These are phyloP conservation scores for Metschnikowia continentalis DNA, from an alignment of 805 yeast genomes.

Conservation along the genomic window DNA sequence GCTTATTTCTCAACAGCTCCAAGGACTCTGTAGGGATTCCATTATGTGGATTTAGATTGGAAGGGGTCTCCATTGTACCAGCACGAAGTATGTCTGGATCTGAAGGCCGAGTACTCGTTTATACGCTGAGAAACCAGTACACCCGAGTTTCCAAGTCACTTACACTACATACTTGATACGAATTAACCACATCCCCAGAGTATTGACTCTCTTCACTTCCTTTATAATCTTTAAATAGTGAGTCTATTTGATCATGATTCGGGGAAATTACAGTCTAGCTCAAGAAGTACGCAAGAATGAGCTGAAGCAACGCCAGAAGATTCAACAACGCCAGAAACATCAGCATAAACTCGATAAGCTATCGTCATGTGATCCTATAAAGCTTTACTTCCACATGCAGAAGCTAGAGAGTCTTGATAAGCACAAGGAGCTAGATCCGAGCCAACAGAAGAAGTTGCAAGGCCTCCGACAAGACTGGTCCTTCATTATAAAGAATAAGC, in stretches of 20 bases:
- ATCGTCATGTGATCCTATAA: slow-evolving; percentile 31
- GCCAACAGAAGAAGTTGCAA: slow-evolving; percentile 19
- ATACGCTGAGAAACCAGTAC: background rate
- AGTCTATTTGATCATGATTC: slow-evolving; percentile 17
- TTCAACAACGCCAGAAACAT: slow-evolving; percentile 36
- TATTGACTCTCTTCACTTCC: background rate
- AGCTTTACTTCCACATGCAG: slow-evolving; percentile 28
- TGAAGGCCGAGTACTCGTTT: background rate
- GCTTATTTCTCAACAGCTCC: slow-evolving; percentile 37
- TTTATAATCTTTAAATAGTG: background rate
- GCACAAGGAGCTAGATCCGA: slow-evolving; percentile 13
- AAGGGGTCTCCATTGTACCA: slow-evolving; percentile 1
- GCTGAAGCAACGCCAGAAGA: slow-evolving; percentile 29
- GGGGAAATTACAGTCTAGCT: slow-evolving; percentile 32
- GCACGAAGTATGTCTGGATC: background rate
- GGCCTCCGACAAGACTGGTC: slow-evolving; percentile 38
- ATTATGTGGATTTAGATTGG: slow-evolving; percentile 33
- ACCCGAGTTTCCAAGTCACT: background rate
- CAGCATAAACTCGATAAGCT: slow-evolving; percentile 25
- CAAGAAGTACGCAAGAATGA: slow-evolving; percentile 36
- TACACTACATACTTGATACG: background rate
- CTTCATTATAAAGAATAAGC: slow-evolving; percentile 30
- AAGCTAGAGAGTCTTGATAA: slow-evolving; percentile 21
- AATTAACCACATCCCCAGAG: background rate
- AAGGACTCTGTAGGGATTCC: slow-evolving; percentile 35